Conservation (phyloP, 805 yeast genomes). For the Teunomyces lycoperdinae region DNA sequence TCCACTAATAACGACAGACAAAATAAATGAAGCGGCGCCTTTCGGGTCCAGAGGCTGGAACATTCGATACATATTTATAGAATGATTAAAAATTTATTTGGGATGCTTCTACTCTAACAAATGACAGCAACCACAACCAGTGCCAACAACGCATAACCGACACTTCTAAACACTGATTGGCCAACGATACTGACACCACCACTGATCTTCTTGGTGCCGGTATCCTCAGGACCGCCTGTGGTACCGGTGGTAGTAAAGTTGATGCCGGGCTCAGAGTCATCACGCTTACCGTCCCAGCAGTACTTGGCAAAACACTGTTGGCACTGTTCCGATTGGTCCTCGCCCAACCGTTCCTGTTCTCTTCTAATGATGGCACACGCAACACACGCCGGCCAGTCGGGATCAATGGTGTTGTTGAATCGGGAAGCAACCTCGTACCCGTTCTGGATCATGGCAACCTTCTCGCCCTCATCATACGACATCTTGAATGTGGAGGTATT, state of each 20-base stretch:
- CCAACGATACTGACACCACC: not conserved
- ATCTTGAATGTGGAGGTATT: conserved; percentile 28
- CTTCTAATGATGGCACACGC: conserved; percentile 29
- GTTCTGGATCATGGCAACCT: conserved; percentile 22
- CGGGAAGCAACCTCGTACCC: conserved; percentile 27
- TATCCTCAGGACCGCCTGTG: conserved; percentile 25
- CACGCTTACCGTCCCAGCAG: conserved; percentile 25
- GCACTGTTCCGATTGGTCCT: conserved; percentile 24
- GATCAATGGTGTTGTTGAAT: conserved; percentile 16
- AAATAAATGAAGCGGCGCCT: no score
- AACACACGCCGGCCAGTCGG: conserved; percentile 24
- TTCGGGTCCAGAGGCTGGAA: no score
- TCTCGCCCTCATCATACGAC: conserved; percentile 21
- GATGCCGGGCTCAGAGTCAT: conserved; percentile 17
- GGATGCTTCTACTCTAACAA: not conserved
- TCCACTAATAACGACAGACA: no score
- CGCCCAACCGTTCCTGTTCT: conserved; percentile 21
- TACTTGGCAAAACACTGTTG: conserved; percentile 20
- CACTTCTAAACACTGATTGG: not conserved
- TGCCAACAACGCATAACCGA: not conserved
- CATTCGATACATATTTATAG: no score
- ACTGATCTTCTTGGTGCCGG: conserved; percentile 7
- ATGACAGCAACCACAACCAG: not conserved
- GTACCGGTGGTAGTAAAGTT: conserved; percentile 42
- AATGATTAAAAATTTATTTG: no score